Evolutionary conservation across 345 rosid species (phyloP).

Genomic region (Geranium brycei): DNA sequence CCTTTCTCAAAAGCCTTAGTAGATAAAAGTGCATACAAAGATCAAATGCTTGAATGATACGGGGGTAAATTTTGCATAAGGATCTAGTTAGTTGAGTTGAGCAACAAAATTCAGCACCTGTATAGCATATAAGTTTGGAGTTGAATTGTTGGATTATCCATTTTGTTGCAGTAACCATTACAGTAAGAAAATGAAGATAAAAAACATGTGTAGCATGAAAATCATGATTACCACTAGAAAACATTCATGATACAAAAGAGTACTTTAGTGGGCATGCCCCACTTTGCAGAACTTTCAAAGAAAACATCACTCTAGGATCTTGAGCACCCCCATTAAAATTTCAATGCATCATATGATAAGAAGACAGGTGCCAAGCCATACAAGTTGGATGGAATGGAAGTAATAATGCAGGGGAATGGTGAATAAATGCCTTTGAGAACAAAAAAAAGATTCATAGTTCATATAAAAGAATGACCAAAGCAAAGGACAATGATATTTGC

Average conservation of each 20-base stretch:
- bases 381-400: not conserved
- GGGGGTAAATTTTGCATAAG: not conserved
- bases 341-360: not conserved
- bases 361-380: not conserved
- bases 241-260: not conserved
- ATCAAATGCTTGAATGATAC: too few relatives aligned
- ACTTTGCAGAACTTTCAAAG: too few relatives aligned
- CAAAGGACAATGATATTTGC: slow-evolving; percentile 6
- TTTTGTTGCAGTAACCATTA: not conserved
- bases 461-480: not conserved
- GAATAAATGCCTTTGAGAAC: too few relatives aligned
- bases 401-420: not conserved
- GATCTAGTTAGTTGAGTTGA: not conserved
- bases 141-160: not conserved
- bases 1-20: too few relatives aligned
- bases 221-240: not conserved
- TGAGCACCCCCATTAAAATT: not conserved
- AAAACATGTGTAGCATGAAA: not conserved
- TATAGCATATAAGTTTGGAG: too few relatives aligned
- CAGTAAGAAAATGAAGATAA: not conserved
- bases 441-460: not conserved
- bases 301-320: not conserved
- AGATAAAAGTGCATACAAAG: too few relatives aligned
- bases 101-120: not conserved
- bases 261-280: not conserved